Percentiles rank a stretch among this genome's conserved stretches.
Evolutionary conservation across 192 early-diverging fungal genomes (phyloP).

Genomic region (Coemansia sp.): DNA sequence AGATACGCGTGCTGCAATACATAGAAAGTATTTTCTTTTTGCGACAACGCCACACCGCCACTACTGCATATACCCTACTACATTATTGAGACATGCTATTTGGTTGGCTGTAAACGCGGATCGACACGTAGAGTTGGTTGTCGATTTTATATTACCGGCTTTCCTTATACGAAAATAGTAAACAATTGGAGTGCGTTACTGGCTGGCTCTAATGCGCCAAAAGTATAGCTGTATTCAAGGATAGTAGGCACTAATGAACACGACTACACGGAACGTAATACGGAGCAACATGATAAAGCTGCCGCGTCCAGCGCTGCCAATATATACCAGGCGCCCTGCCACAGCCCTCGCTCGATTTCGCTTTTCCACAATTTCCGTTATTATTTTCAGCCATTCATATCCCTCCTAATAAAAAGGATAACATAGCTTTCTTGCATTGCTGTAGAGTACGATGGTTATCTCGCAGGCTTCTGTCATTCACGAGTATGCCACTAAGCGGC

Average conservation of each 20-base stretch:
- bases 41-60: neutral
- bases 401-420: neutral
- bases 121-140: neutral
- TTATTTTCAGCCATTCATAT: neutral
- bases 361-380: neutral
- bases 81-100: neutral
- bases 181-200: neutral
- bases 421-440: neutral
- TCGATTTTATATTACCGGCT: neutral
- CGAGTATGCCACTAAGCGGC: constrained; percentile 30
- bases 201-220: neutral
- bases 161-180: neutral
- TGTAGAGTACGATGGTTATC: constrained; percentile 28
- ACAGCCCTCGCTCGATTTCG: neutral
- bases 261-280: neutral
- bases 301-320: neutral
- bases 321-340: neutral
- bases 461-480: constrained; percentile 39
- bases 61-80: neutral
- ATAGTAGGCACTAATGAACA: neutral
- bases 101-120: neutral
- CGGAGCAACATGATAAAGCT: neutral
- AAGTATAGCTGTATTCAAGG: neutral
- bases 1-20: neutral
- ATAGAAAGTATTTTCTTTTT: neutral